Evolutionary conservation across 257 asterid genomes (phyloP).

Genomic region (Prunella vulgaris): DNA sequence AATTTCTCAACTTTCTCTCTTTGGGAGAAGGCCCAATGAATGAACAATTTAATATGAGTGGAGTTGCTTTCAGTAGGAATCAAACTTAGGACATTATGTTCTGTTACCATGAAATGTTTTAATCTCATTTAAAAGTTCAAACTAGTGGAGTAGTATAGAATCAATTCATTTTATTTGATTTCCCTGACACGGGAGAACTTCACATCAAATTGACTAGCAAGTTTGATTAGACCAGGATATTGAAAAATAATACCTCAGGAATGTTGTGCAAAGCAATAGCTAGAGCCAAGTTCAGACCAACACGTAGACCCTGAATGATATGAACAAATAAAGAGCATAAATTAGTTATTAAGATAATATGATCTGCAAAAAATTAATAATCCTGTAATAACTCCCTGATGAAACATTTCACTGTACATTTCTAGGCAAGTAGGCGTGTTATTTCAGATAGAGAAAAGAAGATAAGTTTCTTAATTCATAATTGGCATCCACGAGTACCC

Average conservation of each 20-base stretch:
- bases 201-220: slow-evolving; percentile 2
- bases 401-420: neutral
- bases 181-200: too few species aligned
- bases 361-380: neutral
- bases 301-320: slow-evolving; percentile 73
- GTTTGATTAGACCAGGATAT: neutral
- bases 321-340: slow-evolving; percentile 14
- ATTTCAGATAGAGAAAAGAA: neutral
- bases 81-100: too few species aligned
- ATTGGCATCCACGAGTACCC: neutral
- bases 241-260: slow-evolving; percentile 59
- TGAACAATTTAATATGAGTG: too few species aligned
- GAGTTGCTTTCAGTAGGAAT: too few species aligned
- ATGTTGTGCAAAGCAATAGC: slow-evolving; percentile 87
- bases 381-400: neutral
- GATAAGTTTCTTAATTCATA: neutral
- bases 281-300: slow-evolving; percentile 82
- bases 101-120: too few species aligned
- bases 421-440: neutral
- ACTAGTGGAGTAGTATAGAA: too few species aligned
- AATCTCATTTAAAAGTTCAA: too few species aligned
- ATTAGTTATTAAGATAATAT: neutral
- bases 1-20: too few species aligned
- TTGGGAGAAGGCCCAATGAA: too few species aligned
- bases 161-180: too few species aligned